These are phyloP conservation scores for Perilla frutescens DNA, from an alignment of 257 asterid species.

Conservation along the genomic window DNA sequence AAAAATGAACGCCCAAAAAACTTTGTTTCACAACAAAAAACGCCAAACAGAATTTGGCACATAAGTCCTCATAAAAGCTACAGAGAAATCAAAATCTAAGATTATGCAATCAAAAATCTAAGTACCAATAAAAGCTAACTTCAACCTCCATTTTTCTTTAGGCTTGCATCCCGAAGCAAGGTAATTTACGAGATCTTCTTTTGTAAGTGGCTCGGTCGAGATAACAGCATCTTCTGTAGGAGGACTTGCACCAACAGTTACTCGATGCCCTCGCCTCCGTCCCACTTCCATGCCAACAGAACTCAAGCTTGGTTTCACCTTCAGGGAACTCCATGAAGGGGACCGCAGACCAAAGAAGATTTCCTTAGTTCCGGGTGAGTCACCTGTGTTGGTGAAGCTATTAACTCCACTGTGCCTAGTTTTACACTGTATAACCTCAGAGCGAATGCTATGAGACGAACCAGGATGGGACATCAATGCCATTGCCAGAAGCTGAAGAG, in stretches of 20 bases:
- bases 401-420: constrained; percentile 40
- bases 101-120: constrained; percentile 35
- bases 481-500: constrained; percentile 62
- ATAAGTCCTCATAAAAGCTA: constrained; percentile 12
- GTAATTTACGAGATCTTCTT: constrained; percentile 81
- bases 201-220: constrained; percentile 88
- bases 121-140: constrained; percentile 56
- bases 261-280: constrained; percentile 46
- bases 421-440: constrained; percentile 49
- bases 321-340: constrained; percentile 50
- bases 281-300: constrained; percentile 41
- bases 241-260: constrained; percentile 93
- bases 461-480: constrained; percentile 74
- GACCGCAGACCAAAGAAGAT: constrained; percentile 41
- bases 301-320: constrained; percentile 40
- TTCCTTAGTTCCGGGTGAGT: constrained; percentile 53
- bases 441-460: constrained; percentile 53
- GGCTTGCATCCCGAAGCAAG: constrained; percentile 98
- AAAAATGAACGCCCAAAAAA: constrained; percentile 20
- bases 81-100: not conserved
- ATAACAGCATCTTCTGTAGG: constrained; percentile 89
- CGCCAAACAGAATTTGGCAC: not conserved
- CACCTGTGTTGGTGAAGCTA: constrained; percentile 38
- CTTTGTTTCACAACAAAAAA: constrained; percentile 10
- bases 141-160: constrained; percentile 94